A percentile compares a stretch with the other conserved stretches of the same genome.
Evolutionary conservation across 2,329 filamentous ascomycete genomes (phyloP).

Genomic region (Seiridium unicorne): DNA sequence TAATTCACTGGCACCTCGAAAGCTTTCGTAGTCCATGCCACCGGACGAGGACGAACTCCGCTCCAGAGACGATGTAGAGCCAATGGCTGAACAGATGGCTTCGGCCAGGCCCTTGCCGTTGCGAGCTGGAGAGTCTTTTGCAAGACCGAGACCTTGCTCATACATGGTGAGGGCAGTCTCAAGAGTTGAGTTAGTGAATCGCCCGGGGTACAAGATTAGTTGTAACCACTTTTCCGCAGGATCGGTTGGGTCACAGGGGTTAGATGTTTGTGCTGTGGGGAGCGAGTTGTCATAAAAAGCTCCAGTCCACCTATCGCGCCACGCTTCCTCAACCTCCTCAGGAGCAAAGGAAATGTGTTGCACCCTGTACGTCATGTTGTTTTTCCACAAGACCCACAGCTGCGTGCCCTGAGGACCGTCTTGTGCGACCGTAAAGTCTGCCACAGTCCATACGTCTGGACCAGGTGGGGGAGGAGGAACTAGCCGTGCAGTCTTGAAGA

Average conservation of each 20-base stretch:
- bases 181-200: conserved; percentile 75
- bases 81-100: conserved; percentile 70
- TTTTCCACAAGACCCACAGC: conserved; percentile 81
- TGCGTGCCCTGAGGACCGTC: conserved; percentile 53
- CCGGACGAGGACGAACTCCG: conserved; percentile 52
- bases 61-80: conserved; percentile 65
- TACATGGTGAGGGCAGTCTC: conserved; percentile 84
- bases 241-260: conserved; percentile 64
- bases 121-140: conserved; percentile 35
- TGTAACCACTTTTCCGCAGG: conserved; percentile 82
- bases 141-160: conserved; percentile 57
- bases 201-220: conserved; percentile 78
- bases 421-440: conserved; percentile 68
- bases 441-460: conserved; percentile 76
- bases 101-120: conserved; percentile 65
- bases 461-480: conserved; percentile 68
- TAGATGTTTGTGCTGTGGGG: conserved; percentile 54
- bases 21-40: conserved; percentile 72
- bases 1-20: conserved; percentile 69
- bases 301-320: conserved; percentile 69
- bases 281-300: conserved; percentile 61
- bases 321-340: conserved; percentile 59
- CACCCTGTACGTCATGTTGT: conserved; percentile 74
- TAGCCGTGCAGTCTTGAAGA: conserved; percentile 63
- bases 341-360: conserved; percentile 72